Conservation (phyloP, 139 green algal species). For the Edaphochlamys debaryana region DNA sequence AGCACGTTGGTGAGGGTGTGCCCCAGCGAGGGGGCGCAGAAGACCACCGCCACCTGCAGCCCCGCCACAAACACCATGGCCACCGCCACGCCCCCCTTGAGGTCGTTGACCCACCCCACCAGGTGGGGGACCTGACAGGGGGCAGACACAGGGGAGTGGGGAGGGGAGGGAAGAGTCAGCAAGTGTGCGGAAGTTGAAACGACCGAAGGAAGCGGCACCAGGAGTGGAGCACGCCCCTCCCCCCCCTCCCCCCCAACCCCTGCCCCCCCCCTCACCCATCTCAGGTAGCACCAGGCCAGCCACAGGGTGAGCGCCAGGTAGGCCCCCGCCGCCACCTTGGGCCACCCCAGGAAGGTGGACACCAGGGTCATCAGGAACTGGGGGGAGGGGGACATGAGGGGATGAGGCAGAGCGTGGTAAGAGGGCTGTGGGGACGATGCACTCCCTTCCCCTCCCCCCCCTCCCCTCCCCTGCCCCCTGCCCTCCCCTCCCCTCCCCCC, state of each 20-base stretch:
- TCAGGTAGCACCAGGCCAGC: slow-evolving; percentile 27
- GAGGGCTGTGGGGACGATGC: too few species aligned
- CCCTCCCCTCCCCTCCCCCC: too few species aligned
- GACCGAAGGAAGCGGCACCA: too few species aligned
- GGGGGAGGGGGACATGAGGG: background rate
- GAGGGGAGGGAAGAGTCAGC: background rate
- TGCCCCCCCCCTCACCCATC: background rate
- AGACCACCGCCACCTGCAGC: background rate
- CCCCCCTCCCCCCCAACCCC: background rate
- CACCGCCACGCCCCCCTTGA: slow-evolving; percentile 10
- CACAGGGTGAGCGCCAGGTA: slow-evolving; percentile 16
- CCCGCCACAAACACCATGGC: background rate
- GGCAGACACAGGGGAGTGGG: background rate
- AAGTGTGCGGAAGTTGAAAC: background rate
- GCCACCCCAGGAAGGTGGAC: slow-evolving; percentile 11
- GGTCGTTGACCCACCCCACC: slow-evolving; percentile 20
- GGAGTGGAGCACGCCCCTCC: too few species aligned
- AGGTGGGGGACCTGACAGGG: slow-evolving; percentile 7
- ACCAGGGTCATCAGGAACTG: slow-evolving; percentile 26
- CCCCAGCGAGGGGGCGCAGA: background rate
- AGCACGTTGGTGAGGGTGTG: background rate
- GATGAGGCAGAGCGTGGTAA: too few species aligned
- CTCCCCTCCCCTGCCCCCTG: too few species aligned
- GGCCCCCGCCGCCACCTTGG: background rate
- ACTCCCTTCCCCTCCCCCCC: too few species aligned